These are phyloP conservation scores for Cryphonectria carpinicola DNA, from an alignment of 2,329 filamentous ascomycete genomes.

Conservation along the genomic window DNA sequence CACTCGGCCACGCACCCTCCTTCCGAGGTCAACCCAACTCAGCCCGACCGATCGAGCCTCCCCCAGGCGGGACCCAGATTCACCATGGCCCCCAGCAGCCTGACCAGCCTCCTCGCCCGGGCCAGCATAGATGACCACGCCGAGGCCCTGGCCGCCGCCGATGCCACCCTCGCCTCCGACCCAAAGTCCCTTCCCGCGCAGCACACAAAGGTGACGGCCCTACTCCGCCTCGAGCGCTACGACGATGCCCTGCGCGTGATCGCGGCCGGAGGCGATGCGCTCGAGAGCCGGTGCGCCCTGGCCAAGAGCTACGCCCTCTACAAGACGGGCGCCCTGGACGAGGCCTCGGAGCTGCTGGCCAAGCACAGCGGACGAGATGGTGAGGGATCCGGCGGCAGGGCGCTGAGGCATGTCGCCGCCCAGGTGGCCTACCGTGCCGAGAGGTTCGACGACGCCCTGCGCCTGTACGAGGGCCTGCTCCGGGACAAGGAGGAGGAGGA, in stretches of 20 bases:
- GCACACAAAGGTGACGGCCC: slow-evolving; percentile 72
- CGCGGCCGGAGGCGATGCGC: slow-evolving; percentile 61
- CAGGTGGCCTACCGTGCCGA: slow-evolving; percentile 76
- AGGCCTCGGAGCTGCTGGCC: slow-evolving; percentile 57
- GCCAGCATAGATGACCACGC: slow-evolving; percentile 71
- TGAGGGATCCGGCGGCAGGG: slow-evolving; percentile 27
- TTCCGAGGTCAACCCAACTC: not conserved
- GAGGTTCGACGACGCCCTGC: slow-evolving; percentile 68
- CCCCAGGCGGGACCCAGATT: not conserved
- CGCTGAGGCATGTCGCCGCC: slow-evolving; percentile 60
- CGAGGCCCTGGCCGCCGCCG: slow-evolving; percentile 69
- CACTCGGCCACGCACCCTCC: not conserved
- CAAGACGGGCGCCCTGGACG: slow-evolving; percentile 71
- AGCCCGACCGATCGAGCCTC: not conserved
- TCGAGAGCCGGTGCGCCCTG: slow-evolving; percentile 65
- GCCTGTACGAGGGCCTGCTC: slow-evolving; percentile 65
- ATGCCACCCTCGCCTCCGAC: slow-evolving; percentile 63
- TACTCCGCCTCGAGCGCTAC: slow-evolving; percentile 82
- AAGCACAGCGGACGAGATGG: slow-evolving; percentile 7
- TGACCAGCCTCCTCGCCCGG: slow-evolving; percentile 58
- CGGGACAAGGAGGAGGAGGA: slow-evolving; percentile 46
- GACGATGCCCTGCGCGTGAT: slow-evolving; percentile 74
- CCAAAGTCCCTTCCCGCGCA: slow-evolving; percentile 59
- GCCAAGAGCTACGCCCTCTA: slow-evolving; percentile 85
- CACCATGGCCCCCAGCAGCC: slow-evolving; percentile 43